Base-by-base conservation (phyloP, 257 asterid species). In the Schizonepeta tenuifolia region DNA sequence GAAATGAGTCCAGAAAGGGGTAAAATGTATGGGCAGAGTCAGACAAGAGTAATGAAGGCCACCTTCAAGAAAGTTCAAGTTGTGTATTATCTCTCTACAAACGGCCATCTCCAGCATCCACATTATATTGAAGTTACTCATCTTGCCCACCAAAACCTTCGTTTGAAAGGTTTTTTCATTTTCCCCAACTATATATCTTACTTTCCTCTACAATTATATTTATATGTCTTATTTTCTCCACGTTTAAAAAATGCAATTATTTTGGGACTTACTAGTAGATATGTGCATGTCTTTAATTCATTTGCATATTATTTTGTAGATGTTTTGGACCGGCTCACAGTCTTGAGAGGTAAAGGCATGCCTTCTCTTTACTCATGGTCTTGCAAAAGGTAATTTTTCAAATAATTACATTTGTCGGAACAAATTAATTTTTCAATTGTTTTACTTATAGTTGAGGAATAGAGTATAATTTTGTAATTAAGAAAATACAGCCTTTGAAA, bases 351-450 rank as follows among this genome's bases (percentile, higher is more conserved):
- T 17, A 85, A 84, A 86, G 94, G 90, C 75, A 86, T 93, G 94
- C 96, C 96, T 41, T 84, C 93, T 11, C 86, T 90, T 82, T 93
- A 90, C 80, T 90, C 98, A 2, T 93, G 98, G 98, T 90, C 98
- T 49, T 87, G 97, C 88, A 93, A 93, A 80, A 87, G 97, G 98
- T 78, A 68, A 33, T 20, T 14, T 14, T 18, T 44, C 50, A 4
- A 44, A 12, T 44, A 2, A 44, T 44, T 38, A 8, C 5, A 18
- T 7, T 15, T 49, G 1, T 6, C 1, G 15, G 11, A 41, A 46
- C 18, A 0, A 15, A 46, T 14, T 13, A 3, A 5, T 6, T n/a
- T n/a, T n/a, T n/a, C n/a, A 46, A 14, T 46, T 14, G 14, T 46
- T 6, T 35, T 20, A 13, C 10, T 22, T 43, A 0, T 9, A 65